Evolutionary conservation across 169 alveolate species (phyloP).

Genomic region (Cryptosporidium muris): DNA sequence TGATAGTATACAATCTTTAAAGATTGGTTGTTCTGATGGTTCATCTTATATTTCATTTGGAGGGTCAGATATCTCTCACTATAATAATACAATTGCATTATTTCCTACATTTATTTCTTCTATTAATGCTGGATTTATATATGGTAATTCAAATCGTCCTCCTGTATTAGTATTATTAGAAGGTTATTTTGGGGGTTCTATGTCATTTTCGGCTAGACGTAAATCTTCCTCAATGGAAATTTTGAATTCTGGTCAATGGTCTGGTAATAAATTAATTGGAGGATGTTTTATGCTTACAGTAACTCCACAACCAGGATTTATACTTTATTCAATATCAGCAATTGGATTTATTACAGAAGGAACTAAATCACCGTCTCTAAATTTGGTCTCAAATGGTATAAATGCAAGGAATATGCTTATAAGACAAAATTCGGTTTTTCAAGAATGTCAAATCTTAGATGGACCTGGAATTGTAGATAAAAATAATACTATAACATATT

Average conservation of each 20-base stretch:
- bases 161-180: slow-evolving; percentile 56
- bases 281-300: slow-evolving; percentile 54
- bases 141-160: slow-evolving; percentile 1
- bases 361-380: background rate
- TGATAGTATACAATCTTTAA: slow-evolving; percentile 35
- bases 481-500: slow-evolving; percentile 10
- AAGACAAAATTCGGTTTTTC: slow-evolving; percentile 11
- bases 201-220: slow-evolving; percentile 34
- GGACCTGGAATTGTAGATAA: slow-evolving; percentile 46
- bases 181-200: slow-evolving; percentile 24
- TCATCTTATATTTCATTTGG: slow-evolving; percentile 52
- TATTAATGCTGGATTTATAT: slow-evolving; percentile 31
- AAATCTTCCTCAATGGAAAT: slow-evolving; percentile 30
- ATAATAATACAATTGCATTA: slow-evolving; percentile 35
- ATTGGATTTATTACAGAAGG: slow-evolving; percentile 51
- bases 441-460: slow-evolving; percentile 51
- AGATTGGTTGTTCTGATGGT: slow-evolving; percentile 57
- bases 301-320: slow-evolving; percentile 51
- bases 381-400: slow-evolving; percentile 29
- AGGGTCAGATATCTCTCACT: slow-evolving; percentile 45
- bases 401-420: slow-evolving; percentile 33
- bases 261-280: slow-evolving; percentile 53
- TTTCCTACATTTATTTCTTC: slow-evolving; percentile 30
- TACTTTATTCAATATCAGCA: slow-evolving; percentile 54
- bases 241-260: slow-evolving; percentile 37